phyloP scores from a whole-genome alignment of 1,284 basidiomycete genomes.

The Cystobasidium sp. region DNA sequence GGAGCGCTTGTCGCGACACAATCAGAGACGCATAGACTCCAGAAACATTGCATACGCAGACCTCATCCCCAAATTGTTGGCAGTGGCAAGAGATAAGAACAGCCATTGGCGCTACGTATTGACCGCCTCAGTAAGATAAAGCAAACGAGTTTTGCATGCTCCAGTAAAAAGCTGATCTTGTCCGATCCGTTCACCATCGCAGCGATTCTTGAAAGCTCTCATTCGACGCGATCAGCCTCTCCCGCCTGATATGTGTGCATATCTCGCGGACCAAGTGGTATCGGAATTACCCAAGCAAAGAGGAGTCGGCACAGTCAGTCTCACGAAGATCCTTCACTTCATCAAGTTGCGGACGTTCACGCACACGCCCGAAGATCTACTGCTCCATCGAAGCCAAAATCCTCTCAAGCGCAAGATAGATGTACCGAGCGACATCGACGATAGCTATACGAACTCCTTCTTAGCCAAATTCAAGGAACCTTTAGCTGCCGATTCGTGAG shows the following conservation, averaged over 20 bases:
- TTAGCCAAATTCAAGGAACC: slow-evolving; percentile 60
- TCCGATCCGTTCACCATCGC: neutral
- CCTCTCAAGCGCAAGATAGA: slow-evolving; percentile 68
- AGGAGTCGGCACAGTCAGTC: slow-evolving; percentile 64
- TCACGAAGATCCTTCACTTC: slow-evolving; percentile 74
- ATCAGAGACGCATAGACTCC: slow-evolving; percentile 27
- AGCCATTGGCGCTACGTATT: slow-evolving; percentile 93
- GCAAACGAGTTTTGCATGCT: too few species aligned
- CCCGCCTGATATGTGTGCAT: slow-evolving; percentile 66
- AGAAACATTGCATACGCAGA: slow-evolving; percentile 57
- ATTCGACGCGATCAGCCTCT: slow-evolving; percentile 75
- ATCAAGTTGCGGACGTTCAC: slow-evolving; percentile 83
- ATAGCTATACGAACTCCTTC: slow-evolving; percentile 66
- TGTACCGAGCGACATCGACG: slow-evolving; percentile 58
- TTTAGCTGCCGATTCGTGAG: slow-evolving; percentile 47
- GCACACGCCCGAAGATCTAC: slow-evolving; percentile 68
- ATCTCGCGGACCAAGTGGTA: slow-evolving; percentile 55
- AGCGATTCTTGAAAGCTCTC: slow-evolving; percentile 71
- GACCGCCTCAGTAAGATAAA: slow-evolving; percentile 63
- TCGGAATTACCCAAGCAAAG: slow-evolving; percentile 84
- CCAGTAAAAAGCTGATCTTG: neutral
- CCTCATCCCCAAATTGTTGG: slow-evolving; percentile 66
- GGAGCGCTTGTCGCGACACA: slow-evolving; percentile 22
- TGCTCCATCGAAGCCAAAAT: slow-evolving; percentile 78
- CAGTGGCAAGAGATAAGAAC: slow-evolving; percentile 67